Conservation (phyloP, 768 basidiomycete species). For the Rhizopogon vulgaris region DNA sequence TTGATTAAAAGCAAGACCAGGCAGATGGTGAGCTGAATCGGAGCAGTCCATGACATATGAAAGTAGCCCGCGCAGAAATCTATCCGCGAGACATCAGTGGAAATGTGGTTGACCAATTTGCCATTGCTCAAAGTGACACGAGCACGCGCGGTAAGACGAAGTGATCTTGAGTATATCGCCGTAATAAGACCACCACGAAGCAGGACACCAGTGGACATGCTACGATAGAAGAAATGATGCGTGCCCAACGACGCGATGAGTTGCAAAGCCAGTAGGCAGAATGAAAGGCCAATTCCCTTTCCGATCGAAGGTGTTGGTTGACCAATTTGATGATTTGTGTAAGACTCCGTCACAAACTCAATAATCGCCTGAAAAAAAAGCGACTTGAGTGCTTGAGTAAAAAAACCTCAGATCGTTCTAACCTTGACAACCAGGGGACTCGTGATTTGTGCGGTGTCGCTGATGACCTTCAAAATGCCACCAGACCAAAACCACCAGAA, state of each 20-base stretch:
- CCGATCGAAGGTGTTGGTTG: slow-evolving; percentile 37
- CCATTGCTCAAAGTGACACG: slow-evolving; percentile 81
- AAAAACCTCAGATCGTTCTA: slow-evolving; percentile 4
- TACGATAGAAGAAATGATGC: slow-evolving; percentile 38
- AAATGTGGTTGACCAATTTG: slow-evolving; percentile 89
- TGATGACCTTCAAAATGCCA: slow-evolving; percentile 52
- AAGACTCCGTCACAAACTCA: slow-evolving; percentile 61
- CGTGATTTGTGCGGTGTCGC: slow-evolving; percentile 67
- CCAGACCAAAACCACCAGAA: slow-evolving; percentile 75
- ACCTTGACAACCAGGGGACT: slow-evolving; percentile 79
- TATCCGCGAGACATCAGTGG: slow-evolving; percentile 85
- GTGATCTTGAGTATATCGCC: slow-evolving; percentile 74
- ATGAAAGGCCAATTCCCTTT: slow-evolving; percentile 59
- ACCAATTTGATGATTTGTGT: slow-evolving; percentile 37
- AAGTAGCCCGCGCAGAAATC: slow-evolving; percentile 82
- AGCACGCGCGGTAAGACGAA: slow-evolving; percentile 72
- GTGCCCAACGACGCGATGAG: slow-evolving; percentile 58
- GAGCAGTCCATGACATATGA: slow-evolving; percentile 74
- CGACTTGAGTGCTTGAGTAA: neutral
- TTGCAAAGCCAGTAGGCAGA: slow-evolving; percentile 66
- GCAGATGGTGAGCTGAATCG: slow-evolving; percentile 74
- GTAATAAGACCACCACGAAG: slow-evolving; percentile 82
- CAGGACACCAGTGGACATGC: slow-evolving; percentile 69
- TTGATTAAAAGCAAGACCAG: slow-evolving; percentile 68
- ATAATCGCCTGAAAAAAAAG: slow-evolving; percentile 51